Evolutionary conservation across 208 protist genomes (phyloP).

Genomic region (Leishmania aethiopica): DNA sequence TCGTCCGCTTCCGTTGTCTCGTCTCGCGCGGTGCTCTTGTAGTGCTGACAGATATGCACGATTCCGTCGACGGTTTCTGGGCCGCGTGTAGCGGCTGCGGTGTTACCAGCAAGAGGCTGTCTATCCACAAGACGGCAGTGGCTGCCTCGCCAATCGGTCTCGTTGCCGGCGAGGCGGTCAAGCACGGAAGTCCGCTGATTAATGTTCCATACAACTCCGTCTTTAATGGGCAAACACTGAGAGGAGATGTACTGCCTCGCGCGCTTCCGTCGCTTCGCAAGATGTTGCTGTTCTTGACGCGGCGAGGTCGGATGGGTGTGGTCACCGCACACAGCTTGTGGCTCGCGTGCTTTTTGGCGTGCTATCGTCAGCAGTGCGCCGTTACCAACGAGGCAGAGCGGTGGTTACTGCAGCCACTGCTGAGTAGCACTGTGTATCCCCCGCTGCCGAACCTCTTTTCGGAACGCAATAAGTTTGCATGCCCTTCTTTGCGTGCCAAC

Average conservation of each 20-base stretch:
- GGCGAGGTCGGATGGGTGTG: constrained; percentile 48
- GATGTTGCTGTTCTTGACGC: constrained; percentile 53
- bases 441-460: constrained; percentile 27
- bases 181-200: constrained; percentile 57
- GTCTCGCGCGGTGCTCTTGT: neutral
- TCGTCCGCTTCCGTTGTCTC: neutral
- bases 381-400: neutral
- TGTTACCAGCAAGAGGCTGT: constrained; percentile 63
- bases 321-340: constrained; percentile 49
- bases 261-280: constrained; percentile 50
- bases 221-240: constrained; percentile 71
- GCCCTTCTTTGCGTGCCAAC: constrained; percentile 15
- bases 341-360: constrained; percentile 49
- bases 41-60: constrained; percentile 9
- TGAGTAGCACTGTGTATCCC: constrained; percentile 20
- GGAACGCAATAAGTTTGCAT: constrained; percentile 5
- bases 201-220: constrained; percentile 70
- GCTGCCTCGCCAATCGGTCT: constrained; percentile 40
- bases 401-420: constrained; percentile 3
- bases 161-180: constrained; percentile 39
- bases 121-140: constrained; percentile 19
- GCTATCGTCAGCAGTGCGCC: constrained; percentile 16
- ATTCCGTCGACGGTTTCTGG: constrained; percentile 60
- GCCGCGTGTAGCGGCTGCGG: constrained; percentile 55
- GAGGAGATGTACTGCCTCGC: constrained; percentile 50